Evolutionary conservation across 371 early-diverging fungal species (phyloP).

Genomic region (Capillidium heterosporum): DNA sequence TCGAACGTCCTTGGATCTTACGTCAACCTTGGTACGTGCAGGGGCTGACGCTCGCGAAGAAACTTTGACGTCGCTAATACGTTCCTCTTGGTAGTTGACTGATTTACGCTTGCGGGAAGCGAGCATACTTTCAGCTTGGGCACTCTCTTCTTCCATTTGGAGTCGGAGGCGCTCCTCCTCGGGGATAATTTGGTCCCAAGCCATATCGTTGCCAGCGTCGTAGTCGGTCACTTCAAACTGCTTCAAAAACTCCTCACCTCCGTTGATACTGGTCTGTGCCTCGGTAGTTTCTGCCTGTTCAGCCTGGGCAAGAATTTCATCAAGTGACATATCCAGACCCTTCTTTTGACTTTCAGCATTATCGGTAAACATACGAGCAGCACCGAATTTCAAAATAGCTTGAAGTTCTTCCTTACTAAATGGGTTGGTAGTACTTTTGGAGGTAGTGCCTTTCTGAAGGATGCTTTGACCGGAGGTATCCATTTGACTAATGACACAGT

Average conservation of each 20-base stretch:
- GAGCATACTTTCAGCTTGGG: constrained; percentile 13
- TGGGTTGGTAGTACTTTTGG: constrained; percentile 19
- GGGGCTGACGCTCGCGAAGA: neutral
- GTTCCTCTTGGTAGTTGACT: constrained; percentile 11
- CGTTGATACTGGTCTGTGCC: constrained; percentile 33
- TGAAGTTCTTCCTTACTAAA: constrained; percentile 73
- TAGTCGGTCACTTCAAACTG: constrained; percentile 91
- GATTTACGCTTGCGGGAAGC: constrained; percentile 8
- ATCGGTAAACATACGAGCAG: constrained; percentile 84
- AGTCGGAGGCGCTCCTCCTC: constrained; percentile 48
- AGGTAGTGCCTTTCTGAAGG: constrained; percentile 20
- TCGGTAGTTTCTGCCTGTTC: constrained; percentile 76
- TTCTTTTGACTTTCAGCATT: constrained; percentile 39
- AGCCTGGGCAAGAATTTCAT: constrained; percentile 85
- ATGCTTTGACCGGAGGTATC: constrained; percentile 78
- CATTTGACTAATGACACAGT: constrained; percentile 95
- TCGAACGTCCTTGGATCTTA: constrained; percentile 63
- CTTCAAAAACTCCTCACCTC: constrained; percentile 78
- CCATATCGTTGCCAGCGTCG: constrained; percentile 52
- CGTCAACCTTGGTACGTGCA: constrained; percentile 12
- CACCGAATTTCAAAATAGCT: constrained; percentile 93
- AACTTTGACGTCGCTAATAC: constrained; percentile 3
- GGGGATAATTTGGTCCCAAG: constrained; percentile 95
- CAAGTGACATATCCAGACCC: constrained; percentile 83
- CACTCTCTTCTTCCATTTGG: constrained; percentile 34